Evolutionary conservation across 2,329 filamentous ascomycete species (phyloP).

Genomic region (Penicillium sp.): DNA sequence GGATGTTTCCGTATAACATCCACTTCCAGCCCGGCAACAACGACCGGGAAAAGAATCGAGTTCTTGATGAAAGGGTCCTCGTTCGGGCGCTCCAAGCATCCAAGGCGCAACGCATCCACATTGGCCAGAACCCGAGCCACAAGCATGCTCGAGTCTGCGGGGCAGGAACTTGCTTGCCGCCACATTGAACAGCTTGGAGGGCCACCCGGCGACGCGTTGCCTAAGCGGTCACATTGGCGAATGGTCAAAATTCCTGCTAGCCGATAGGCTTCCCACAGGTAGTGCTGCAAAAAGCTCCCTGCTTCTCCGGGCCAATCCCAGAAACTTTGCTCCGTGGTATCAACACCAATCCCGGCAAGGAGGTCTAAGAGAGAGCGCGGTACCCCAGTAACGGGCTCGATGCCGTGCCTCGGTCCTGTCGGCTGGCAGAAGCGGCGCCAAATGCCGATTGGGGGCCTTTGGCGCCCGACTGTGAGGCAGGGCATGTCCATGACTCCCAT

Average conservation of each 20-base stretch:
- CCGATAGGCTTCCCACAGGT: conserved; percentile 35
- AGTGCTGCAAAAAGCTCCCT: conserved; percentile 30
- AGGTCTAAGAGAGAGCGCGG: conserved; percentile 33
- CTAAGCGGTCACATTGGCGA: conserved; percentile 12
- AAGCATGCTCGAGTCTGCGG: conserved; percentile 19
- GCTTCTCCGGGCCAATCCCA: conserved; percentile 33
- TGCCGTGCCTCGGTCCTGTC: conserved; percentile 2
- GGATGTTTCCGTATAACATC: conserved; percentile 18
- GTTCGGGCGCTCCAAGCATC: conserved; percentile 16
- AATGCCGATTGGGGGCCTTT: conserved; percentile 27
- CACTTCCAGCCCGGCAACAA: conserved; percentile 26
- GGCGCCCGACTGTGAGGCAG: conserved; percentile 30
- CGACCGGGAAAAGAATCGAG: conserved; percentile 28
- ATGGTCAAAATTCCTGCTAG: conserved; percentile 31
- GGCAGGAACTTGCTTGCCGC: conserved; percentile 6
- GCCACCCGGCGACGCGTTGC: neutral
- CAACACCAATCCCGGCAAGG: conserved; percentile 26
- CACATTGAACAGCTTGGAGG: conserved; percentile 1
- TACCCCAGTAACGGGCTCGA: conserved; percentile 34
- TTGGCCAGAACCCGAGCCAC: conserved; percentile 28
- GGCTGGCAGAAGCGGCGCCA: conserved; percentile 32
- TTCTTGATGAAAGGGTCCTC: conserved; percentile 27
- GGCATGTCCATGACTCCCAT: conserved; percentile 38
- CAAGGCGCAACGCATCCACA: conserved; percentile 30
- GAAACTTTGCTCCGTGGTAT: conserved; percentile 30